phyloP scores from a whole-genome alignment of 805 yeast genomes.

The Monosporozyma yasuniensis region DNA sequence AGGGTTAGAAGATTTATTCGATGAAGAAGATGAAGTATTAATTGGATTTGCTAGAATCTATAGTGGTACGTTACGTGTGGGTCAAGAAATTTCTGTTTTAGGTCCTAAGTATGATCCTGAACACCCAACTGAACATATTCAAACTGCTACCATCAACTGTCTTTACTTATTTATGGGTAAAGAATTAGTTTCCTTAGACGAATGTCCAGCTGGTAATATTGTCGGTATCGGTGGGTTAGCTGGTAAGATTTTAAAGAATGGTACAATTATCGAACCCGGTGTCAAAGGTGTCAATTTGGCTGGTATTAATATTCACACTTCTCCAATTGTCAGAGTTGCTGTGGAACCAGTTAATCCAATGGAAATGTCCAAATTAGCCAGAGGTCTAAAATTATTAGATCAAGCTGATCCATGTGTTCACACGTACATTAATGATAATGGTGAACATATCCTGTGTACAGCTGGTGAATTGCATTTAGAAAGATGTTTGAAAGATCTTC shows the following conservation, averaged over 20 bases:
- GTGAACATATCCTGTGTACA: constrained; percentile 87
- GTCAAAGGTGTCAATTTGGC: constrained; percentile 67
- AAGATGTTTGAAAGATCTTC: constrained; percentile 83
- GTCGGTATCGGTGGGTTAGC: constrained; percentile 91
- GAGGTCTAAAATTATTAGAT: constrained; percentile 69
- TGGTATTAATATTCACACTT: constrained; percentile 61
- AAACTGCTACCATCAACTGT: constrained; percentile 54
- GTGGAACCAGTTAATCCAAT: constrained; percentile 88
- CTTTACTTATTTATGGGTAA: constrained; percentile 86
- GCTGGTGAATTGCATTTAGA: constrained; percentile 97
- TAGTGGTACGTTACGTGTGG: constrained; percentile 71
- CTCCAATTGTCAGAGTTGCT: constrained; percentile 91
- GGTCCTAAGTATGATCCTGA: constrained; percentile 83
- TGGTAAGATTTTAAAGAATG: constrained; percentile 73
- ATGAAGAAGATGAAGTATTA: constrained; percentile 50
- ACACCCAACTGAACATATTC: constrained; percentile 45
- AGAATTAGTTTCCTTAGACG: constrained; percentile 66
- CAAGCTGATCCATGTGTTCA: constrained; percentile 94
- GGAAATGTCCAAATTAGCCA: constrained; percentile 63
- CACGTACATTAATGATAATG: constrained; percentile 75
- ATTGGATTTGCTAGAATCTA: constrained; percentile 85
- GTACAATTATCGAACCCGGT: constrained; percentile 59
- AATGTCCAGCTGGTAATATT: constrained; percentile 90
- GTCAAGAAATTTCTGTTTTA: constrained; percentile 64
- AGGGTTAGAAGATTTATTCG: constrained; percentile 32